phyloP scores from a whole-genome alignment of 495 filamentous ascomycete species.

The Penicillium roqueforti region DNA sequence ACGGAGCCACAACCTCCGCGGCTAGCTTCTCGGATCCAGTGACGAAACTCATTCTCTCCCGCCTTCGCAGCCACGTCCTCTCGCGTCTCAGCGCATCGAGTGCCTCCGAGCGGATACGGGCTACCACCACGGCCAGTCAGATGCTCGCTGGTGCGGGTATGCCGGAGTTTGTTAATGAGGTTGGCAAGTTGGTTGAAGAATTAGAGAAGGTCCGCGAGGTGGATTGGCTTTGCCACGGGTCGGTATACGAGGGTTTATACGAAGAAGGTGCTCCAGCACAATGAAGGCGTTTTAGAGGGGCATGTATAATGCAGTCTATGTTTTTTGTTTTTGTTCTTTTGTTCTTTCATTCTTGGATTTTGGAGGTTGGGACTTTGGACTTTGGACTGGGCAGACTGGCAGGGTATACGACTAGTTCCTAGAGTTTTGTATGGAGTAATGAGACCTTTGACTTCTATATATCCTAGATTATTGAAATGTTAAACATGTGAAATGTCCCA shows the following conservation, averaged over 20 bases:
- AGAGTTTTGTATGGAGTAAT: neutral
- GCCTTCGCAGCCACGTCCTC: conserved; percentile 72
- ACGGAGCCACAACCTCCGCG: conserved; percentile 12
- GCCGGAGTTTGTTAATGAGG: conserved; percentile 80
- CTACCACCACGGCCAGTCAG: conserved; percentile 79
- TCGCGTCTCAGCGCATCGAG: conserved; percentile 69
- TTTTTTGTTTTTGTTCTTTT: neutral
- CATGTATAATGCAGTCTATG: neutral
- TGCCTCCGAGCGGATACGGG: conserved; percentile 72
- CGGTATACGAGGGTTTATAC: conserved; percentile 72
- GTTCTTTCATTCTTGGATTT: neutral
- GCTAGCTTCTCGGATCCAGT: conserved; percentile 68
- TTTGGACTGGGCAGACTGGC: conserved; percentile 6
- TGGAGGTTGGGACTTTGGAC: neutral
- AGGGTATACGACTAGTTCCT: neutral
- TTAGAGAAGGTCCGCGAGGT: conserved; percentile 68
- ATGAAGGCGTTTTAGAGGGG: conserved; percentile 10
- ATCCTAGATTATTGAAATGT: neutral
- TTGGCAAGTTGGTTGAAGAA: conserved; percentile 80
- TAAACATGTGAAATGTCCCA: neutral
- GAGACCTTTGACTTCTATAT: neutral
- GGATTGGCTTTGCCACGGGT: conserved; percentile 72
- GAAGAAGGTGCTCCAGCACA: conserved; percentile 28
- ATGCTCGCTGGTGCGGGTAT: conserved; percentile 74
- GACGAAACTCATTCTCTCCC: conserved; percentile 69